Evolutionary conservation across 306 rosid genomes (phyloP).

Genomic region (Luffa aegyptiaca): DNA sequence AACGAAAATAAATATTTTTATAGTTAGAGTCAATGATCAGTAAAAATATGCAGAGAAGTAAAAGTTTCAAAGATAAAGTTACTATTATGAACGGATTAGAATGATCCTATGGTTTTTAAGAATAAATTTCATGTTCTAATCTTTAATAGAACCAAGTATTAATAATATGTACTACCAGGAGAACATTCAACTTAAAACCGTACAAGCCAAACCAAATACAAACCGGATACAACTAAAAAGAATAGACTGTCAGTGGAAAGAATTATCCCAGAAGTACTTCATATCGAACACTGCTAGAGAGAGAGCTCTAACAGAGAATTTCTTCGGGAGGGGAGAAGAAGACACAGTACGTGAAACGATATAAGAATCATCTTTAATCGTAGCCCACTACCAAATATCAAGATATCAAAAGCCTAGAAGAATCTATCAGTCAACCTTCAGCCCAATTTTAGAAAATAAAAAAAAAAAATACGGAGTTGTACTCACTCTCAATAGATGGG

Average conservation of each 20-base stretch:
- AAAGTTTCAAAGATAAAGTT: neutral
- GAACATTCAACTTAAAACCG: neutral
- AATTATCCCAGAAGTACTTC: neutral
- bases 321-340: neutral
- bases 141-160: neutral
- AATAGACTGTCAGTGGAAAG: neutral
- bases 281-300: no score
- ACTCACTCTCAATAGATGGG: conserved; percentile 90
- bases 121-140: neutral
- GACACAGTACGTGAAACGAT: neutral
- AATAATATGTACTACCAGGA: neutral
- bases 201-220: neutral
- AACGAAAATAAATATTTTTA: neutral
- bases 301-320: neutral
- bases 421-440: neutral
- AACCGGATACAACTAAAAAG: neutral
- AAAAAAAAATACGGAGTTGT: neutral
- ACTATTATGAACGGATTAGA: neutral
- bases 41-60: neutral
- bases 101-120: neutral
- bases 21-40: neutral
- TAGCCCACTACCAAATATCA: neutral
- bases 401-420: no score
- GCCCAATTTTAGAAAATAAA: neutral
- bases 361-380: neutral